phyloP scores from a whole-genome alignment of 164 flowering plant genomes.

The Umbellularia californica region DNA sequence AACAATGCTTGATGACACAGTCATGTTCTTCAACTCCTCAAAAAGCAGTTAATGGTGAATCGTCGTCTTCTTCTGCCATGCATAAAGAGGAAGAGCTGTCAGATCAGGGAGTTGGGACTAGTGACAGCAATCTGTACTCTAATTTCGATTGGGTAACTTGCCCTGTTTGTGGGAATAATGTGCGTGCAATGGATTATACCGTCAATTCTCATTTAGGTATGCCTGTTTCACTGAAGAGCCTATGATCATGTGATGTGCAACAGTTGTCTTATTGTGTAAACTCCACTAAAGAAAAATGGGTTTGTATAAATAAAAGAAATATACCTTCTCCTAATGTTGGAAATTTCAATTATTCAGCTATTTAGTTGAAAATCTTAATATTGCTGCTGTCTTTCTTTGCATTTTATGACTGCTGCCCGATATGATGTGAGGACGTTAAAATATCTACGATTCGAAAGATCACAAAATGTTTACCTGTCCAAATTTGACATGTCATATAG shows the following conservation, averaged over 20 bases:
- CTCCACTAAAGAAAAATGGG: background rate
- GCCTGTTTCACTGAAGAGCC: background rate
- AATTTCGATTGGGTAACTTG: conserved; percentile 46
- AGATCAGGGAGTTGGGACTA: conserved; percentile 6
- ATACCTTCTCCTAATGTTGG: no score
- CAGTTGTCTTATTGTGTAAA: background rate
- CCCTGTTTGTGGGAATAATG: conserved; percentile 59
- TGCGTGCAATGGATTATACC: conserved; percentile 33
- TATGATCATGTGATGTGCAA: no score
- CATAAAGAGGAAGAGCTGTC: conserved; percentile 13
- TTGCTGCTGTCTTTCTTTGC: no score
- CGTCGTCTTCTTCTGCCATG: background rate
- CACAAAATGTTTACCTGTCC: background rate
- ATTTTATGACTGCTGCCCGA: no score
- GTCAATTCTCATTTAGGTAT: conserved; percentile 82
- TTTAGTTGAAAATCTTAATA: no score
- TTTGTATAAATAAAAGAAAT: no score
- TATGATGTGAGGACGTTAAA: no score
- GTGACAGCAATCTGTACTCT: conserved; percentile 2
- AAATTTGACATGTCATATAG: background rate
- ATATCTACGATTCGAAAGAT: no score
- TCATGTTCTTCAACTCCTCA: background rate
- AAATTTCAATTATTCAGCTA: no score
- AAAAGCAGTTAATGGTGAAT: conserved; percentile 13
- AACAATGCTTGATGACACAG: conserved; percentile 7